Evolutionary conservation across 2,329 filamentous ascomycete species (phyloP).

Genomic region (Fusarium solani-melongenae): DNA sequence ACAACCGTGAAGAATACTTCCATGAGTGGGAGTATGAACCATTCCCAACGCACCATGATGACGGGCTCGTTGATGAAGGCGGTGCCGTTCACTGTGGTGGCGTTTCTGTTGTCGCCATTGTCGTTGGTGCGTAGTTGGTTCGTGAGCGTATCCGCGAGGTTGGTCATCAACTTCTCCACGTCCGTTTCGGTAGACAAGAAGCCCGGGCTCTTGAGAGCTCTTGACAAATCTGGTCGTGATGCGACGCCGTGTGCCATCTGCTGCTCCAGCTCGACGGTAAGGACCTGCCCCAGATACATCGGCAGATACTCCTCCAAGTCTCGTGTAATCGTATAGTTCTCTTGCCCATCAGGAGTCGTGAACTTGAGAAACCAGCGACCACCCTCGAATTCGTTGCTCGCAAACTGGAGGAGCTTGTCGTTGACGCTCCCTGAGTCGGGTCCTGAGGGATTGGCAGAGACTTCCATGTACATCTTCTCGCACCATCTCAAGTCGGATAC

Average conservation of each 20-base stretch:
- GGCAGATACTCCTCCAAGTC: not conserved
- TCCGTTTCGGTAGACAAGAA: not conserved
- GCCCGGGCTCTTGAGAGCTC: not conserved
- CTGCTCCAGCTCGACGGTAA: not conserved
- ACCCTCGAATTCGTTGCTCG: not conserved
- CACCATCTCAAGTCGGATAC: not conserved
- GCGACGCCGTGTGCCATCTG: not conserved
- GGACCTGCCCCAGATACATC: not conserved
- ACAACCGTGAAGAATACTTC: not conserved
- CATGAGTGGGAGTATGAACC: not conserved
- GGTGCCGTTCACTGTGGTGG: not conserved
- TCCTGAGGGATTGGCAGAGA: not conserved
- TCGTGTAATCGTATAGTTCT: not conserved
- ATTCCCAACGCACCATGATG: slow-evolving; percentile 14
- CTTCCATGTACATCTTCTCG: not conserved
- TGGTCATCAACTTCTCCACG: not conserved
- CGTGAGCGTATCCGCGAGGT: not conserved
- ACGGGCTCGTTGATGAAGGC: not conserved
- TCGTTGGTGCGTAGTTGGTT: slow-evolving; percentile 5
- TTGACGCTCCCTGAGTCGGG: not conserved
- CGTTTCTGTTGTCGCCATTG: slow-evolving; percentile 2
- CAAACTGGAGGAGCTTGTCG: not conserved
- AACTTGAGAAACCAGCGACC: not conserved
- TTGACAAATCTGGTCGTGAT: not conserved
- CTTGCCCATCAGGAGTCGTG: not conserved